These are phyloP conservation scores for Fistulifera pelliculosa DNA, from an alignment of 108 stramenopile species.

Conservation along the genomic window DNA sequence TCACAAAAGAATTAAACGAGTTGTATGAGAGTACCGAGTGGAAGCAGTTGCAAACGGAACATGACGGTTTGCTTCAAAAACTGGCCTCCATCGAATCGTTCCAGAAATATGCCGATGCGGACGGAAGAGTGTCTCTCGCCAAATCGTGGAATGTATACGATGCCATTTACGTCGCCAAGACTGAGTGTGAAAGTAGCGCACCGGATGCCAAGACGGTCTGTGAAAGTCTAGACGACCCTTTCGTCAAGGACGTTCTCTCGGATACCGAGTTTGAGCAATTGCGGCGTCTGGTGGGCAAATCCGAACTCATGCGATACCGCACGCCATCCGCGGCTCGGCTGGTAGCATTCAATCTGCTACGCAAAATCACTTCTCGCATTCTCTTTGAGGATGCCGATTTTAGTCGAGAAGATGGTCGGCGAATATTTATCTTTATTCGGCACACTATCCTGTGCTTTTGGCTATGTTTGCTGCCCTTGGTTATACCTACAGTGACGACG, in stretches of 20 bases:
- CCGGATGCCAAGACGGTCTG: too few species aligned
- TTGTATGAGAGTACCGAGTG: slow-evolving; percentile 23
- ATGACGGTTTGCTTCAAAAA: slow-evolving; percentile 18
- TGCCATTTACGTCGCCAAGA: slow-evolving; percentile 24
- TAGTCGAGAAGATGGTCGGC: not conserved
- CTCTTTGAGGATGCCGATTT: not conserved
- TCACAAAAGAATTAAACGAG: slow-evolving; percentile 9
- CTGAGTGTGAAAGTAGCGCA: slow-evolving; percentile 19
- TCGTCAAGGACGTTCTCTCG: slow-evolving; percentile 3
- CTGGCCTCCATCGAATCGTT: slow-evolving; percentile 17
- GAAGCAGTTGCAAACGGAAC: slow-evolving; percentile 14
- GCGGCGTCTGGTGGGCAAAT: slow-evolving; percentile 13
- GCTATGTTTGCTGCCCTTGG: slow-evolving; percentile 24
- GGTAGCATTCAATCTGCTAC: slow-evolving; percentile 28
- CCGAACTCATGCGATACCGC: slow-evolving; percentile 24
- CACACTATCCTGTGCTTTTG: slow-evolving; percentile 30
- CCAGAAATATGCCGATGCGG: slow-evolving; percentile 9
- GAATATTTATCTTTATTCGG: slow-evolving; percentile 22
- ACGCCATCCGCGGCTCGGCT: slow-evolving; percentile 14
- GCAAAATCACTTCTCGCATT: slow-evolving; percentile 26
- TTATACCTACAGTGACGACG: slow-evolving; percentile 10
- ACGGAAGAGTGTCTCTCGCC: slow-evolving; percentile 17
- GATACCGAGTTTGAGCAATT: slow-evolving; percentile 15
- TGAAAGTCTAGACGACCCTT: too few species aligned
- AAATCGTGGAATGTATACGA: slow-evolving; percentile 38